Base-by-base conservation (phyloP, 2,329 filamentous ascomycete species). In the Myriosclerotinia scirpicola region DNA sequence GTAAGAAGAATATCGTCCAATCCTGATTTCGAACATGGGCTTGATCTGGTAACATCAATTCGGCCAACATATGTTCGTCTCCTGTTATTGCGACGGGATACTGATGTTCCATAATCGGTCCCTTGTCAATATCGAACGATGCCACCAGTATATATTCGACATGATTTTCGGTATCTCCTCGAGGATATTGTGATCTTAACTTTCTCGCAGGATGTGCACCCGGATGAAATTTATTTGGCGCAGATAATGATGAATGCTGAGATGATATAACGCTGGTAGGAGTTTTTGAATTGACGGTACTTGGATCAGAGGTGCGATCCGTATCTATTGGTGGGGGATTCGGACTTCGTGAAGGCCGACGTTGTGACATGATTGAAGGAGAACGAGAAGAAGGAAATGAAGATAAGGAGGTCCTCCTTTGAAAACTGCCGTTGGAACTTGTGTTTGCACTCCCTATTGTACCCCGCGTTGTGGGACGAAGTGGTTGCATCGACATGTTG, bases 1-100 rank as follows among this genome's bases (percentile, higher is more conserved):
- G 95, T 66, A 99, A 78, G 77, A 99, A 99, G 81, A 99, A 99
- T 65, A 98, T 97, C 53, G 95, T 99, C 95, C 95, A 99, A 78
- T 99, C 95, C 79, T 98, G 93, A 75, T 91, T 94, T 50, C 95
- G 87, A 69, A 95, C 88, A 79, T 99, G 95, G 30, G 94, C 93
- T 79, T 98, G 94, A 78, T 99, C 95, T 0, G 95, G 95, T 77
- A 99, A 81, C 95, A 99, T 99, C 75, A 99, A 86, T 81, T 99
- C 95, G 8, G 95, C 95, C 75, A 99, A 80, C 93, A 98, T 98
- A 75, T 96, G 90, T 80, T 99, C 95, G 77, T 99, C 94, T 42
- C 95, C 94, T 61, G 93, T 97, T 69, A 99, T 98, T 61, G 94
- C 89, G 53, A 92, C 89, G 0, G 95, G 95, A 76, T 94, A 99